phyloP scores from a whole-genome alignment of 371 early-diverging fungal genomes.

The Mucor lusitanicus region DNA sequence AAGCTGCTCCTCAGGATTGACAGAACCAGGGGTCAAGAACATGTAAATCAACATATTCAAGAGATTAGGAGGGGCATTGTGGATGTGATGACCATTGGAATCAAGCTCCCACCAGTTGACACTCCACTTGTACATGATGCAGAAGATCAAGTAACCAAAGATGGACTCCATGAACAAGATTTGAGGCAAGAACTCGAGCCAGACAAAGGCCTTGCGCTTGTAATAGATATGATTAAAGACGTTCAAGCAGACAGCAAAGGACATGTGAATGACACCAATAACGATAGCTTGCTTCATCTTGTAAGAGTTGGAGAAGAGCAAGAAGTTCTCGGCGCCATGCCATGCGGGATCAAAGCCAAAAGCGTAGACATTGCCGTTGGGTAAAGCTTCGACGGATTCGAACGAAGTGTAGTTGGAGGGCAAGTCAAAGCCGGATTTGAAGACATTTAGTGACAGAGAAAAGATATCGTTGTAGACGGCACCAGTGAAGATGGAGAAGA shows the following conservation, averaged over 20 bases:
- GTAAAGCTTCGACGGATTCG: slow-evolving; percentile 38
- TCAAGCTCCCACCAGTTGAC: slow-evolving; percentile 82
- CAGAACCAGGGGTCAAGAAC: slow-evolving; percentile 96
- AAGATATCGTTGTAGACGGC: slow-evolving; percentile 98
- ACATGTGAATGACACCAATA: slow-evolving; percentile 98
- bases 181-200: slow-evolving; percentile 93
- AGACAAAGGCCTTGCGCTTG: slow-evolving; percentile 77
- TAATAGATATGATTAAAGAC: slow-evolving; percentile 90
- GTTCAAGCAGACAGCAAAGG: slow-evolving; percentile 91
- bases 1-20: slow-evolving; percentile 68
- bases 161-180: slow-evolving; percentile 90
- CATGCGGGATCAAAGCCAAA: slow-evolving; percentile 89
- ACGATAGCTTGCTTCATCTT: slow-evolving; percentile 99
- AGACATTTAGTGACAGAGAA: slow-evolving; percentile 79
- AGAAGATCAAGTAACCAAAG: slow-evolving; percentile 50
- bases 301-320: slow-evolving; percentile 97
- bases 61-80: slow-evolving; percentile 88
- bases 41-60: slow-evolving; percentile 98
- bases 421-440: slow-evolving; percentile 81
- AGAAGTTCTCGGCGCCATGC: slow-evolving; percentile 91
- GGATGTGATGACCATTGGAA: slow-evolving; percentile 63
- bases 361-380: slow-evolving; percentile 57
- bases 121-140: slow-evolving; percentile 66
- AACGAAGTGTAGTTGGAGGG: slow-evolving; percentile 44
- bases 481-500: slow-evolving; percentile 98